These are phyloP conservation scores for Lactarius trivialis DNA, from an alignment of 768 basidiomycete species.

Conservation along the genomic window DNA sequence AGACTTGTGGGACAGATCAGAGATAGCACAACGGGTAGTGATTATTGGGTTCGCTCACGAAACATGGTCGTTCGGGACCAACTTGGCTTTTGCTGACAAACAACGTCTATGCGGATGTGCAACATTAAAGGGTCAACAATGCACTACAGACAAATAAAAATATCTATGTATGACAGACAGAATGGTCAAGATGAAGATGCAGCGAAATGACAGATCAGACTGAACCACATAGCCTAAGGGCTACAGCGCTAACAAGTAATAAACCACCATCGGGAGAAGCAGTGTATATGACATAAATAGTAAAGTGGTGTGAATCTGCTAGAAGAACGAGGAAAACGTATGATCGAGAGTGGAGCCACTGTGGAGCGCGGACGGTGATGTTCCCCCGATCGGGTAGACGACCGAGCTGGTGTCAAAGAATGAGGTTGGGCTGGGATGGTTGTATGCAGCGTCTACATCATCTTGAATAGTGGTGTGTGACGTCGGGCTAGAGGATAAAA, in stretches of 20 bases:
- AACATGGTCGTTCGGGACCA: conserved; percentile 4
- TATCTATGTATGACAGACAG: conserved; percentile 22
- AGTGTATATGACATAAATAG: conserved; percentile 10
- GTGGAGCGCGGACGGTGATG: conserved; percentile 17
- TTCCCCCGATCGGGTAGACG: conserved; percentile 17
- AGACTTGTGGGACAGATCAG: conserved; percentile 27
- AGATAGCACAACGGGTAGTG: background rate
- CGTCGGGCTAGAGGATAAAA: conserved; percentile 16
- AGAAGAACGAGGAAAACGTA: conserved; percentile 21
- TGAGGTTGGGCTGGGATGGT: conserved; percentile 14
- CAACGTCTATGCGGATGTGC: background rate
- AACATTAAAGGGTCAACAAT: conserved; percentile 4
- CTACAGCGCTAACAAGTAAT: background rate
- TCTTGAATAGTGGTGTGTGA: conserved; percentile 15
- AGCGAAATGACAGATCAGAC: conserved; percentile 2
- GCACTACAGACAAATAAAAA: conserved; percentile 23
- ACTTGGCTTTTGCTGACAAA: background rate
- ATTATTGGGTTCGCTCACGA: conserved; percentile 3
- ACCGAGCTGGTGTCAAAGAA: conserved; percentile 16
- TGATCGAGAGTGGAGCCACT: conserved; percentile 15
- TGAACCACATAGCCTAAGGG: background rate
- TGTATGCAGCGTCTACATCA: conserved; percentile 12
- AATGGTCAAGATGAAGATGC: conserved; percentile 16
- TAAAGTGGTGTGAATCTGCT: conserved; percentile 5
- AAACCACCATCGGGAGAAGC: conserved; percentile 6